These are phyloP conservation scores for Exophiala calicioides DNA, from an alignment of 2,329 filamentous ascomycete genomes.

Conservation along the genomic window DNA sequence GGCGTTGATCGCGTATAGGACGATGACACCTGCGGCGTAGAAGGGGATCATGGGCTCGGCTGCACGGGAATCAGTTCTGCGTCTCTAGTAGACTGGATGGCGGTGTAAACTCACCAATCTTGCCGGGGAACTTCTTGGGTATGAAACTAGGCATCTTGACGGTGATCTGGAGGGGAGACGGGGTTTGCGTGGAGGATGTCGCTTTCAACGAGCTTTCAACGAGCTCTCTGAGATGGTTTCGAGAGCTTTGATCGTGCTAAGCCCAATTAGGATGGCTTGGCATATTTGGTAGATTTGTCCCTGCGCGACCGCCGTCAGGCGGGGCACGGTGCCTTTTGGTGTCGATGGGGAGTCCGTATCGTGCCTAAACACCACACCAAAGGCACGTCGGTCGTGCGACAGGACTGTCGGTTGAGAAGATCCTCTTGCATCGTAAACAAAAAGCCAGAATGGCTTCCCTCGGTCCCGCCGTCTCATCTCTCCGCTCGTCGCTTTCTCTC, in stretches of 20 bases:
- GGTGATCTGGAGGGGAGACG: constrained; percentile 9
- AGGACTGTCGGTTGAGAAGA: not conserved
- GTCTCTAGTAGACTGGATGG: not conserved
- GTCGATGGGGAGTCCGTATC: no score
- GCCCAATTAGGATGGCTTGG: constrained; percentile 13
- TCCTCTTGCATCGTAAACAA: not conserved
- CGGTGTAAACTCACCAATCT: constrained; percentile 63
- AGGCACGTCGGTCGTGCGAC: no score
- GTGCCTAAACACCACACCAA: not conserved
- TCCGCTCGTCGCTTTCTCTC: constrained; percentile 61
- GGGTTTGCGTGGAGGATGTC: constrained; percentile 12
- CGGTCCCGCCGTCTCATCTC: constrained; percentile 60
- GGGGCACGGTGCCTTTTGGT: not conserved
- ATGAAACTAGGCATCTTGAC: constrained; percentile 69
- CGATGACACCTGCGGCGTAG: constrained; percentile 86
- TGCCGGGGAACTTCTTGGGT: constrained; percentile 81
- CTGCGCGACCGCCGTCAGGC: constrained; percentile 5
- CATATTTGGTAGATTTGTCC: constrained; percentile 18
- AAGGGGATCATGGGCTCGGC: constrained; percentile 91
- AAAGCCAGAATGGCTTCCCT: constrained; percentile 44
- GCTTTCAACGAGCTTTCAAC: constrained; percentile 20
- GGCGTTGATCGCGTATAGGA: constrained; percentile 90
- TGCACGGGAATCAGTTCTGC: constrained; percentile 44
- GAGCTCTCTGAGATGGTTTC: constrained; percentile 9
- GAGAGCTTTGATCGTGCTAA: constrained; percentile 10